These are phyloP conservation scores for Blastobotrys raffinosifermentans DNA, from an alignment of 1,139 yeast species.

Conservation along the genomic window DNA sequence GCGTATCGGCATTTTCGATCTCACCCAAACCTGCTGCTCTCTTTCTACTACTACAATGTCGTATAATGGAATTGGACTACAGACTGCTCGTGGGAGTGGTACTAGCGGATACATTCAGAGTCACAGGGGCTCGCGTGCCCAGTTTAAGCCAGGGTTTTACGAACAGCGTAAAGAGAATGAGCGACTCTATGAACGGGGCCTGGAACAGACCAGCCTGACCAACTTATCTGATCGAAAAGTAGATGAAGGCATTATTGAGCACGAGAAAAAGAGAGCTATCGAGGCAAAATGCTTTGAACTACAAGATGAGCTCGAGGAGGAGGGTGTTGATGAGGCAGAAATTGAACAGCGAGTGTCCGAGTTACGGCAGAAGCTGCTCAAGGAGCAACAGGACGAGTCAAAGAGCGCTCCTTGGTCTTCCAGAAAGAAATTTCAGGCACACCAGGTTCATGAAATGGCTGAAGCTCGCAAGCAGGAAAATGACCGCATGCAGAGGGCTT, in stretches of 20 bases:
- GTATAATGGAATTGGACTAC: constrained; percentile 61
- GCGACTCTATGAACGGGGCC: constrained; percentile 16
- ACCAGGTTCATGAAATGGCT: constrained; percentile 19
- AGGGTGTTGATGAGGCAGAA: constrained; percentile 32
- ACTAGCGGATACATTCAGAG: constrained; percentile 66
- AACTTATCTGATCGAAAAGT: constrained; percentile 25
- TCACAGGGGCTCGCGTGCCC: constrained; percentile 37
- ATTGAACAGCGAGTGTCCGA: constrained; percentile 30
- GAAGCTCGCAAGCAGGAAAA: constrained; percentile 18
- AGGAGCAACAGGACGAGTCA: constrained; percentile 9
- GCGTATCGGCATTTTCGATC: constrained; percentile 1
- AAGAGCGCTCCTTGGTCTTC: neutral
- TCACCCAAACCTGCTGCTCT: neutral
- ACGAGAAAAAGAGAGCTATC: constrained; percentile 43
- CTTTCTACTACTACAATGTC: constrained; percentile 49
- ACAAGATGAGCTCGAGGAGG: constrained; percentile 51
- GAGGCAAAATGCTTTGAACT: constrained; percentile 54
- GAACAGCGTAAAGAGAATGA: constrained; percentile 31
- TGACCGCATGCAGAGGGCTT: constrained; percentile 16
- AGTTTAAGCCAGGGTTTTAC: constrained; percentile 33
- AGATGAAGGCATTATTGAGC: constrained; percentile 40
- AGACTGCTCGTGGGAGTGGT: constrained; percentile 63
- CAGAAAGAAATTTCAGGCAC: constrained; percentile 8
- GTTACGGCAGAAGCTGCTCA: constrained; percentile 23
- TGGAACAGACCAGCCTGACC: constrained; percentile 19